Base-by-base conservation (phyloP, 1,284 basidiomycete species). In the Ceratobasidium sp. region DNA sequence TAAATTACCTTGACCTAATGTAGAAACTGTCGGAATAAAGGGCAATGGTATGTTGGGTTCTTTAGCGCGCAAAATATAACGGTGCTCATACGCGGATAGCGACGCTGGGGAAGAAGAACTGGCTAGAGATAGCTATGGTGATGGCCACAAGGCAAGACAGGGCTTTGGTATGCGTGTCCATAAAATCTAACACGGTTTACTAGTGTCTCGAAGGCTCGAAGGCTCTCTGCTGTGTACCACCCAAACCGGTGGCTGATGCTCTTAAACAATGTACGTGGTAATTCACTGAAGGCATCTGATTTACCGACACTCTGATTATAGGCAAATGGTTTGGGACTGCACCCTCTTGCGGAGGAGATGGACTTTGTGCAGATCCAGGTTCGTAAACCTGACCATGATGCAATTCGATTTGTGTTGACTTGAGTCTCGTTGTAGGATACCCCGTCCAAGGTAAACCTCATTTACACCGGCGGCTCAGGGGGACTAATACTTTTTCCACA, bases 311-410 rank as follows among this genome's bases (percentile, higher is more conserved):
- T 6, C 16, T 21, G 9, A 49, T 26, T 57, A 16, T 32, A 59
- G 57, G 57, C 14, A 59, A 59, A 43, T 59, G 57, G 57, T 59
- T 59, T n/a, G 57, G 57, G 26, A 59, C 57, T 6, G 57, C 57
- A 14, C 57, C 57, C 16, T 18, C 30, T 5, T 59, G 57, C 18
- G 57, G 57, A n/a, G 21, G 18, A 7, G 57, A 59, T 59, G 57
- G 11, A 1, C 28, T 59, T n/a, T 59, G 57, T 18, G 38, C 35
- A 21, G 57, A 59, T 32, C 57, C 57, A 38, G 57, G 57, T 44
- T 23, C 4, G 57, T 21, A 6, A 18, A 9, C n/a, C 9, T 11
- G n/a, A 30, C 16, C 55, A n/a, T n/a, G 26, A 32, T 2, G 14
- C 11, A n/a, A 58, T 38, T 32, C 1, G 32, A 38, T 14, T 32